Conservation (phyloP, 495 filamentous ascomycete genomes). For the Aspergillus baeticus region DNA sequence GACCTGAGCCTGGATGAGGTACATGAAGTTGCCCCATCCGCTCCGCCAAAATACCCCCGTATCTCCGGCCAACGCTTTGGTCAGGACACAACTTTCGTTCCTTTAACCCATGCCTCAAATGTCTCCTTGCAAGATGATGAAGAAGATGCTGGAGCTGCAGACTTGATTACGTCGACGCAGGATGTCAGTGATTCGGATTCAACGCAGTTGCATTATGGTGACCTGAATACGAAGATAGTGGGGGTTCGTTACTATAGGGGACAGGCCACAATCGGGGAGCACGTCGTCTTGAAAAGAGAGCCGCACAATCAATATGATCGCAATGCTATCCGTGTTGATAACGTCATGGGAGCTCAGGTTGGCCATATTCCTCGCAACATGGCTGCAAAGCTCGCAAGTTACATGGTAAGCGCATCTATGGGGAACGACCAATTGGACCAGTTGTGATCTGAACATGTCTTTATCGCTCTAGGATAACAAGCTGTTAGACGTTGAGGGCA, state of each 20-base stretch:
- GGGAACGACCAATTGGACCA: neutral
- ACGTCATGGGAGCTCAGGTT: conserved; percentile 75
- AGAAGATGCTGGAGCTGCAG: conserved; percentile 37
- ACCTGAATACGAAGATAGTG: conserved; percentile 65
- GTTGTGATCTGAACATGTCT: neutral
- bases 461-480: conserved; percentile 44
- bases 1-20: conserved; percentile 12
- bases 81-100: conserved; percentile 34
- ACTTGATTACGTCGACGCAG: conserved; percentile 34
- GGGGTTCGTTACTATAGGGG: conserved; percentile 79
- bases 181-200: conserved; percentile 41
- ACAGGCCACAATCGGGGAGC: conserved; percentile 67
- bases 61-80: conserved; percentile 33
- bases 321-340: conserved; percentile 79
- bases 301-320: conserved; percentile 69
- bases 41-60: conserved; percentile 12
- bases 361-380: conserved; percentile 71
- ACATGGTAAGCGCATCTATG: conserved; percentile 50
- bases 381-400: conserved; percentile 69
- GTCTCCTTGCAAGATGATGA: conserved; percentile 33
- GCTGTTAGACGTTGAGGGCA: conserved; percentile 62
- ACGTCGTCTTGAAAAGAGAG: conserved; percentile 66
- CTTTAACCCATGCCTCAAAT: conserved; percentile 33
- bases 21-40: neutral
- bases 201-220: conserved; percentile 50